Percentiles rank a stretch among this genome's conserved stretches.
phyloP scores from a whole-genome alignment of 805 yeast genomes.

The Barnettozyma botsteinii region DNA sequence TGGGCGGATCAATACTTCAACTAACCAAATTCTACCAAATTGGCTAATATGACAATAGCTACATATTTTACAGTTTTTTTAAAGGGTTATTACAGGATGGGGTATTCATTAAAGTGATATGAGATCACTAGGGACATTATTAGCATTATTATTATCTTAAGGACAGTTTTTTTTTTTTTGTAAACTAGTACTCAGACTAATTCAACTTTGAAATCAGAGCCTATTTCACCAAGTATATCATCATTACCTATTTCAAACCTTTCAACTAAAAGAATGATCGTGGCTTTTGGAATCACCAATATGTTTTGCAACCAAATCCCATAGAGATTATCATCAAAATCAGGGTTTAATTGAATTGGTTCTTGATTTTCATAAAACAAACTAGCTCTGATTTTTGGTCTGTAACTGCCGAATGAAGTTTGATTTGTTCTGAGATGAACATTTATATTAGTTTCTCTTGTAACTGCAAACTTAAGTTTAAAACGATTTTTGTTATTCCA shows the following conservation, averaged over 20 bases:
- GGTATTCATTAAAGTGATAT: no score
- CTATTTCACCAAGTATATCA: constrained; percentile 33
- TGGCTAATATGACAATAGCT: no score
- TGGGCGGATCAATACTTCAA: constrained; percentile 39
- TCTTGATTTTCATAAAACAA: constrained; percentile 42
- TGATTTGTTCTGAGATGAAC: constrained; percentile 18
- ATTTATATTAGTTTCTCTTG: constrained; percentile 18
- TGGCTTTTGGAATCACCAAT: constrained; percentile 17
- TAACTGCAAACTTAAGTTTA: constrained; percentile 27
- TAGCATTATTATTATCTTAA: neutral
- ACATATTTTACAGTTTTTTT: no score
- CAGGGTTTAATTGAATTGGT: constrained; percentile 33
- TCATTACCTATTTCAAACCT: constrained; percentile 45
- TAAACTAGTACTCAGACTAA: neutral
- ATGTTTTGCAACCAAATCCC: constrained; percentile 33
- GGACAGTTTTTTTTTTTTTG: neutral
- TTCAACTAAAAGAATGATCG: constrained; percentile 39
- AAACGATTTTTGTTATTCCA: constrained; percentile 39
- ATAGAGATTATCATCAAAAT: constrained; percentile 36
- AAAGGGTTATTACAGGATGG: neutral
- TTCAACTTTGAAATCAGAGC: constrained; percentile 25
- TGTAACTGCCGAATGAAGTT: constrained; percentile 24
- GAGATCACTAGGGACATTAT: neutral
- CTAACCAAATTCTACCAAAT: neutral
- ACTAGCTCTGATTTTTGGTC: constrained; percentile 43